These are phyloP conservation scores for Polychytrium aggregatum DNA, from an alignment of 192 early-diverging fungal species.

Conservation along the genomic window DNA sequence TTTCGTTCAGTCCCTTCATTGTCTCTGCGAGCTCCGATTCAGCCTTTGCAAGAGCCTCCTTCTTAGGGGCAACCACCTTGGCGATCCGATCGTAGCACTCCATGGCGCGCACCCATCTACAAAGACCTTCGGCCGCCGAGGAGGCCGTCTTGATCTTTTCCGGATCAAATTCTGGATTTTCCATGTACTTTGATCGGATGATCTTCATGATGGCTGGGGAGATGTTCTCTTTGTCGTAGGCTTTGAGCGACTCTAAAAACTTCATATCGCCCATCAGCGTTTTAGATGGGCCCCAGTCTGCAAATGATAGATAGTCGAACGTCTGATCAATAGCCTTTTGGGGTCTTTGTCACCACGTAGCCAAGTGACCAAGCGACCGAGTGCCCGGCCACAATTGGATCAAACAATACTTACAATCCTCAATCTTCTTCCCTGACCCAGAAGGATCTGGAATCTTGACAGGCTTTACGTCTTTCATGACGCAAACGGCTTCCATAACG, in stretches of 20 bases:
- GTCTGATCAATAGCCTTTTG: neutral
- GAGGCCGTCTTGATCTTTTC: constrained; percentile 51
- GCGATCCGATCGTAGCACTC: constrained; percentile 48
- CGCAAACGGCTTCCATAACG: constrained; percentile 51
- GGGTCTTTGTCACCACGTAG: neutral
- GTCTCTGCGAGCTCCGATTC: constrained; percentile 40
- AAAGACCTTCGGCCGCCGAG: constrained; percentile 48
- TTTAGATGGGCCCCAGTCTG: constrained; percentile 36
- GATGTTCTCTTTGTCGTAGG: constrained; percentile 53
- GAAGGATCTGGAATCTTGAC: constrained; percentile 48
- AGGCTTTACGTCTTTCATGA: constrained; percentile 54
- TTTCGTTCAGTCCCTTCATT: constrained; percentile 44
- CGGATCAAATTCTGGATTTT: constrained; percentile 51
- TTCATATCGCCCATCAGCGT: constrained; percentile 40
- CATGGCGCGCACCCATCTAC: constrained; percentile 49
- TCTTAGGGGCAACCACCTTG: constrained; percentile 51
- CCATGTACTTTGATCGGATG: constrained; percentile 46
- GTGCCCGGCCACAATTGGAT: too few relatives aligned
- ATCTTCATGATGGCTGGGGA: constrained; percentile 41
- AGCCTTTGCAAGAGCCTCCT: constrained; percentile 38
- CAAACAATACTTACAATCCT: too few relatives aligned
- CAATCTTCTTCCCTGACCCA: constrained; percentile 47
- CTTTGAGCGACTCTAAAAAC: constrained; percentile 38
- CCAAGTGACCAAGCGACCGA: too few relatives aligned
- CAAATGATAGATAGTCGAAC: neutral